Percentiles rank a stretch among this genome's conserved stretches.
Conservation (phyloP, 2,329 filamentous ascomycete genomes). For the Monilinia polystroma region DNA sequence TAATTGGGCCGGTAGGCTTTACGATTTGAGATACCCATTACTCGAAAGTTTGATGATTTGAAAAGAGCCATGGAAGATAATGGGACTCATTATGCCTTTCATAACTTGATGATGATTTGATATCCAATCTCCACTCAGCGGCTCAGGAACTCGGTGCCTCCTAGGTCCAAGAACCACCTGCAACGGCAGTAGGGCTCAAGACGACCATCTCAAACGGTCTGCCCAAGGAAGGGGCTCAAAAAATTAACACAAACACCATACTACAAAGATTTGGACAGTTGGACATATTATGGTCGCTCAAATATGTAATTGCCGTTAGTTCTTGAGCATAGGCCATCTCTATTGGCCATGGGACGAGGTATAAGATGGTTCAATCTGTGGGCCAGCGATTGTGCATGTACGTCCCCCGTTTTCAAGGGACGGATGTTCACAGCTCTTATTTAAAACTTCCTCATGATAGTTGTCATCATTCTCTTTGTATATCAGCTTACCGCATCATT, state of each 20-base stretch:
- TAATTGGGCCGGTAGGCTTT: neutral
- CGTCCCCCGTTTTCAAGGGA: neutral
- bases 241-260: neutral
- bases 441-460: neutral
- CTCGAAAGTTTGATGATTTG: neutral
- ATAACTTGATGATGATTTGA: neutral
- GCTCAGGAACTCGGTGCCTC: neutral
- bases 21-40: slow-evolving; percentile 7
- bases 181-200: neutral
- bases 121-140: neutral
- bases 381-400: neutral
- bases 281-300: neutral
- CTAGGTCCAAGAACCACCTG: neutral
- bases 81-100: neutral
- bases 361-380: neutral
- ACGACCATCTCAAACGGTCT: neutral
- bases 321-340: too few species aligned
- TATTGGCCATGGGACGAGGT: too few species aligned
- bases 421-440: neutral
- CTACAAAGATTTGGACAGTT: neutral
- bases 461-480: neutral
- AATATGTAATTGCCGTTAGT: neutral
- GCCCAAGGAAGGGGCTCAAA: neutral
- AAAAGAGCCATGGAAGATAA: neutral
- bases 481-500: neutral